Base-by-base conservation (phyloP, 495 filamentous ascomycete species). In the Rostrohypoxylon terebratum region DNA sequence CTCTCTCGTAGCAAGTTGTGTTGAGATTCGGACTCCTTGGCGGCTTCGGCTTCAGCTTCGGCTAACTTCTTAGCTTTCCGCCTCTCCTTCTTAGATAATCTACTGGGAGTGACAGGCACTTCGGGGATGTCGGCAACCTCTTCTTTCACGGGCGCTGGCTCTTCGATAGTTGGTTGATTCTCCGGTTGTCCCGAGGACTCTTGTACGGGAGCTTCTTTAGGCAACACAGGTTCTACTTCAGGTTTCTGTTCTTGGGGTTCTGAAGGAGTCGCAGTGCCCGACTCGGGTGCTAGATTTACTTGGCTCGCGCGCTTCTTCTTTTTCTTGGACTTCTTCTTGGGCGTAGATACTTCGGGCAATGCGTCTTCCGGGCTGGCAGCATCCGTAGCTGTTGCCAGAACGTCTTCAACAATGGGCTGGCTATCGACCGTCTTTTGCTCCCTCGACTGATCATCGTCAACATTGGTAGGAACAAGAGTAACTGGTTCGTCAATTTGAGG, bases 51-150 rank as follows among this genome's bases (percentile, higher is more conserved):
- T 40, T 47, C 20, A 20, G 63, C 47, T 14, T 67, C 21, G 0
- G 69, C 57, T 40, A 53, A 47, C 23, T 66, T 55, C 53, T 80
- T 77, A 33, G 70, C 65, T 66, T 77, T 77, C 34, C 74, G 75
- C 70, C 74, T 78, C 50, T 77, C 77, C 48, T 80, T 79, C 58
- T 80, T 77, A 31, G 72, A 69, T 18, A 79, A 75, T 59, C 82
- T 78, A 16, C 68, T 20, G 10, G 60, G 13, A 23, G 23, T 14
- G 53, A 61, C 61, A 18, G 34, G 20, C 20, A 62, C 7, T 68
- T 74, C 63, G 58, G 38, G 42, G 21, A 23, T 9, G 16, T 47
- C 13, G 13, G 45, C 3, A 21, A 33, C 40, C 40, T 61, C 69
- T 8, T 64, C 42, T 16, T 42, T 48, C 10, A 23, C 13, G 9